Evolutionary conservation across 805 yeast genomes (phyloP), one percentile per base, ranked within the genome.

Genomic region (Monosporozyma unispora): DNA sequence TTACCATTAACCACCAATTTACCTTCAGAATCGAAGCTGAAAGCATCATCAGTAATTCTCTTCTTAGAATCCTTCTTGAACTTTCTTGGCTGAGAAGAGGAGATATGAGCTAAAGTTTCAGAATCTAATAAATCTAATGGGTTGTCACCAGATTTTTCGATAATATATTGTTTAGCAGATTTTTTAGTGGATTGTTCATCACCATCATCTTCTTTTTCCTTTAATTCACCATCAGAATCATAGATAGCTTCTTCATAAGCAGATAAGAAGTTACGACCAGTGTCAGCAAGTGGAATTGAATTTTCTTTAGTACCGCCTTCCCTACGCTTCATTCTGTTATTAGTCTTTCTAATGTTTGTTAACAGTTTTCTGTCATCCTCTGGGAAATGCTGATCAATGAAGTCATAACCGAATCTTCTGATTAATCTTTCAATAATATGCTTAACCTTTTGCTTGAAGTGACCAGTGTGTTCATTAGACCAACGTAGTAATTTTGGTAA

Each of bases 401-500:
- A 76, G 31, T 90, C 97, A 53, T 79, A 76, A n/a, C 98, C 96
- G 63, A 87, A 88, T 63, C 89, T 82, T 64, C 99, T 80, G 48
- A 91, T 79, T 60, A 93, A 72, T 59, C 98, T 79, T 74, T 93
- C 99, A 54, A 93, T 73, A 48, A 93, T 84, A 62, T 93, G 97
- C 71, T 88, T 87, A 35, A 93, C 91, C 67, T 87, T 91, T 12
- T 90, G 79, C 65, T 87, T 89, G 76, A 93, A 93, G 63, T 89
- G 96, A 45, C 95, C 95, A 61, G 88, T 87, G 68, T 91, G 97
- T 64, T 90, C 97, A 65, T 88, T 93, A 40, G 96, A 87, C 93
- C 97, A 90, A 53, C 81, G 80, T 78, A 93, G 74, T 60, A 93
- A 75, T 58, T 86, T 84, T 23, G 77, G 73, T 48, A 93, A 71